Percentiles rank a stretch among this genome's conserved stretches.
Conservation (phyloP, 192 early-diverging fungal genomes). For the Linderina pennispora region DNA sequence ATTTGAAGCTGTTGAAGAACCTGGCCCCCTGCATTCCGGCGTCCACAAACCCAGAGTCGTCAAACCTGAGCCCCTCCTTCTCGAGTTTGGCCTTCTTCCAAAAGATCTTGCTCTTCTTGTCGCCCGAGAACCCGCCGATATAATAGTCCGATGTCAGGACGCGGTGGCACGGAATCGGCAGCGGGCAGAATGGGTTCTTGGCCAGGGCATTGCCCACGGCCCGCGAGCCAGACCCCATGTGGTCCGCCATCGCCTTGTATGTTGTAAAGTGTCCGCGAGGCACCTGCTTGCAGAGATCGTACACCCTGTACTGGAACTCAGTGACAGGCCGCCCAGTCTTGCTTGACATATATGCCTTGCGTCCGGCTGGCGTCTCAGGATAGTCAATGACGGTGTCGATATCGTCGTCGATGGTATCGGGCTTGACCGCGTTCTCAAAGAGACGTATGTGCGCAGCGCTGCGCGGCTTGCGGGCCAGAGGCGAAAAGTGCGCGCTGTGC, state of each 20-base stretch:
- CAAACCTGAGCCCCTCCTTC: conserved; percentile 59
- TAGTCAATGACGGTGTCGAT: conserved; percentile 40
- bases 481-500: conserved; percentile 15
- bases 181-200: conserved; percentile 63
- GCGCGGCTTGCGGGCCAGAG: conserved; percentile 16
- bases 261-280: conserved; percentile 60
- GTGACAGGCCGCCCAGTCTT: conserved; percentile 58
- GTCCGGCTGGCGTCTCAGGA: conserved; percentile 42
- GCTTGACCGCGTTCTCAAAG: conserved; percentile 21
- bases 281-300: conserved; percentile 60
- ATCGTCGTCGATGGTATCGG: conserved; percentile 42
- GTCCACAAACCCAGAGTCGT: conserved; percentile 47
- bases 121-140: conserved; percentile 66
- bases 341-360: conserved; percentile 46
- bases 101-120: conserved; percentile 54
- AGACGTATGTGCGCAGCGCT: conserved; percentile 26
- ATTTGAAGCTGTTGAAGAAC: conserved; percentile 53
- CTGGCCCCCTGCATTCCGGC: conserved; percentile 26
- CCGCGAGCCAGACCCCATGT: conserved; percentile 53
- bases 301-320: conserved; percentile 66
- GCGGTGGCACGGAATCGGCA: conserved; percentile 67
- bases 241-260: conserved; percentile 61
- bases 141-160: conserved; percentile 55
- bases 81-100: conserved; percentile 62
- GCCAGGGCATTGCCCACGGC: conserved; percentile 64